These are phyloP conservation scores for Oryza meyeriana DNA, from an alignment of 176 grass and related monocot species.

Conservation along the genomic window DNA sequence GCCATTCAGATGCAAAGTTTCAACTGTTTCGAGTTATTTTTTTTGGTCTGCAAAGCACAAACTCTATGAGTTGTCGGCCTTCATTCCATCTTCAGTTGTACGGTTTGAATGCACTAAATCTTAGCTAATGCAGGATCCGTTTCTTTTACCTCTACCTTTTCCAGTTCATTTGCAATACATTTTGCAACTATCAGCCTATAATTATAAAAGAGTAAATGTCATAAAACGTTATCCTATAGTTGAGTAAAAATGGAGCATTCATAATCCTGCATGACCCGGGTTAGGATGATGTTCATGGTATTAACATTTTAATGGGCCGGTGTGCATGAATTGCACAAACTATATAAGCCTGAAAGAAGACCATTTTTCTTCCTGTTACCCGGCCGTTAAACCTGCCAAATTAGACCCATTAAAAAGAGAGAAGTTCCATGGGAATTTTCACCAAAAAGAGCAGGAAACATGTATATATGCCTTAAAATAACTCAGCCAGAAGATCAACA, in stretches of 20 bases:
- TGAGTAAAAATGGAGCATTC: not conserved
- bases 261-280: not conserved
- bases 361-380: not conserved
- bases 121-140: constrained; percentile 27
- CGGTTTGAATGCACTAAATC: constrained; percentile 11
- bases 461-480: not conserved
- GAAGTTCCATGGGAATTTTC: not conserved
- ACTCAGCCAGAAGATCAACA: not conserved
- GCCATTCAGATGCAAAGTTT: not conserved
- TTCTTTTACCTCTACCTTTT: not conserved
- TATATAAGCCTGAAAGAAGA: too few relatives aligned
- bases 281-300: not conserved
- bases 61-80: constrained; percentile 17
- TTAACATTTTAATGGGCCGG: too few relatives aligned
- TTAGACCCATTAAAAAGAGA: not conserved
- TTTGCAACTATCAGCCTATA: not conserved
- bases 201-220: not conserved
- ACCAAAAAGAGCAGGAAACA: not conserved
- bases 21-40: constrained; percentile 1
- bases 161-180: not conserved
- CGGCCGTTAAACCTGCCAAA: not conserved
- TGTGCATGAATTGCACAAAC: too few relatives aligned
- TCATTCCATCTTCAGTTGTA: constrained; percentile 24
- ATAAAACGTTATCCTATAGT: not conserved
- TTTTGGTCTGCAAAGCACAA: constrained; percentile 34